Evolutionary conservation across 306 rosid genomes (phyloP).

Genomic region (Amphicarpaea edgeworthii): DNA sequence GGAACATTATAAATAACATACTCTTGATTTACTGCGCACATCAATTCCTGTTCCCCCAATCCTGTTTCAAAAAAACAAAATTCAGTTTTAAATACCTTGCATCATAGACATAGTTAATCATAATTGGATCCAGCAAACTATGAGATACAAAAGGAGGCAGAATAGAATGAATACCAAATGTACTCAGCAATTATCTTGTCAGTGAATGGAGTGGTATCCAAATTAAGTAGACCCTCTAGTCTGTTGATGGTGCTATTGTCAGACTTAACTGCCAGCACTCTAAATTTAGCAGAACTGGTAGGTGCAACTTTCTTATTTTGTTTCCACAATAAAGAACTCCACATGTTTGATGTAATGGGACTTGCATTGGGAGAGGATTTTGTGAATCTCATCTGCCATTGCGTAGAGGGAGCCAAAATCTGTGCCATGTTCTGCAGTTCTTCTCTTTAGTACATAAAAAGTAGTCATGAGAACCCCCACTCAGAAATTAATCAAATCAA

Average conservation of each 20-base stretch:
- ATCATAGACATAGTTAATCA: constrained; percentile 17
- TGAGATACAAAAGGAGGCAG: neutral
- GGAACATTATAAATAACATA: constrained; percentile 50
- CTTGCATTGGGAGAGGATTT: constrained; percentile 58
- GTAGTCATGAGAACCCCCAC: constrained; percentile 30
- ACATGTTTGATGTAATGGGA: constrained; percentile 73
- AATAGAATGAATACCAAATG: constrained; percentile 72
- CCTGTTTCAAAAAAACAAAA: constrained; percentile 61
- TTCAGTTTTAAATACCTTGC: constrained; percentile 24
- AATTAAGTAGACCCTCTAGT: constrained; percentile 74
- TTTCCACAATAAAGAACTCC: constrained; percentile 74
- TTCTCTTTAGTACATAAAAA: constrained; percentile 49
- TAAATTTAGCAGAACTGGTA: constrained; percentile 63
- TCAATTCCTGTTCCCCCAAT: constrained; percentile 95
- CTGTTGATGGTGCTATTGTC: constrained; percentile 77
- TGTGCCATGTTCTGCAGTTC: constrained; percentile 87
- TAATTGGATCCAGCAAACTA: neutral
- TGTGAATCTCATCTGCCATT: constrained; percentile 80
- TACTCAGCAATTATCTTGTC: constrained; percentile 95
- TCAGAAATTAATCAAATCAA: constrained; percentile 9
- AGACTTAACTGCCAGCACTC: constrained; percentile 68
- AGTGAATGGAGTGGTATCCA: constrained; percentile 83
- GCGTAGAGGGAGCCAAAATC: constrained; percentile 93
- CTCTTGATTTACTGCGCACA: constrained; percentile 97
- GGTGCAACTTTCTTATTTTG: constrained; percentile 70